Conservation (phyloP, 345 rosid genomes). For the Linum trigynum region DNA sequence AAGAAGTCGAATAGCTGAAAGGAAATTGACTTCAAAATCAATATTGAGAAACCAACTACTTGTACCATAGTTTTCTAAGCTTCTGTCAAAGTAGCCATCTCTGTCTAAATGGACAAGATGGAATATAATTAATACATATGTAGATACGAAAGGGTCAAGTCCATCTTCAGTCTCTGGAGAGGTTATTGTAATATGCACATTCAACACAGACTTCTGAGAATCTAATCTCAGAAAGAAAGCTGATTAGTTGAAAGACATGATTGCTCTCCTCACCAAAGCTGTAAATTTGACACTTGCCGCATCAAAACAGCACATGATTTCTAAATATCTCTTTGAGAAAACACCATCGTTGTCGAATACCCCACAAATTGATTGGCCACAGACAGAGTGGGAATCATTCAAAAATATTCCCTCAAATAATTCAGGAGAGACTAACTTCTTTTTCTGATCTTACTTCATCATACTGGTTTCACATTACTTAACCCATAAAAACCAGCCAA, state of each 20-base stretch:
- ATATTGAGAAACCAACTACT: not conserved
- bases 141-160: not conserved
- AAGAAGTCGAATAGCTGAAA: not conserved
- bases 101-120: not conserved
- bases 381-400: constrained; percentile 28
- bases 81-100: not conserved
- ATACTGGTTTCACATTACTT: constrained; percentile 14
- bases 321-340: constrained; percentile 19
- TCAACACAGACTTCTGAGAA: not conserved
- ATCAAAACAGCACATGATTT: constrained; percentile 19
- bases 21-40: not conserved
- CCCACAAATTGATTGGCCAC: constrained; percentile 25
- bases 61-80: not conserved
- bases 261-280: constrained; percentile 15
- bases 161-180: not conserved
- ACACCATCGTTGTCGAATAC: constrained; percentile 24
- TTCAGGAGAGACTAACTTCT: constrained; percentile 17
- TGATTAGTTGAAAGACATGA: constrained; percentile 15
- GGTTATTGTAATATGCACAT: not conserved
- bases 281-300: constrained; percentile 15
- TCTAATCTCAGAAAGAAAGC: constrained; percentile 8
- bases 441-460: constrained; percentile 11
- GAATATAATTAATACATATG: not conserved
- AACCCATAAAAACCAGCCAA: not conserved
- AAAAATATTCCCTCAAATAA: constrained; percentile 38